Evolutionary conservation across 805 yeast genomes (phyloP).

Genomic region (Metschnikowia proteae): DNA sequence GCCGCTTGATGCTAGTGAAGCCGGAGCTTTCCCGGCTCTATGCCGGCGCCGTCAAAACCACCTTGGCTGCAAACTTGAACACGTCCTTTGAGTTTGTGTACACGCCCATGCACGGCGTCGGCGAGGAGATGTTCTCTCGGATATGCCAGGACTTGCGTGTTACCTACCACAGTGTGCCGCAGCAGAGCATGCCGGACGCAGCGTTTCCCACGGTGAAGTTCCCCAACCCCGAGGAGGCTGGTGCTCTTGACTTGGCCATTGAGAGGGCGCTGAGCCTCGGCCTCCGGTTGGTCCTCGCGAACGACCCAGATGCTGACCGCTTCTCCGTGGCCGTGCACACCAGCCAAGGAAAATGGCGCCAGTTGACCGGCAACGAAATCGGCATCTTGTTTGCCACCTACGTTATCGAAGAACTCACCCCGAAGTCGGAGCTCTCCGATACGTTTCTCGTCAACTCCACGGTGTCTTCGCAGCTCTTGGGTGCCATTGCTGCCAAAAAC

Average conservation of each 20-base stretch:
- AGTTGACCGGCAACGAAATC: conserved; percentile 86
- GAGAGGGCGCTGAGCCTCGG: conserved; percentile 50
- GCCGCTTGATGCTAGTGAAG: conserved; percentile 39
- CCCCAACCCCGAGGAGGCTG: conserved; percentile 95
- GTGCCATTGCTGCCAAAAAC: conserved; percentile 57
- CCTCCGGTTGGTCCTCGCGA: conserved; percentile 66
- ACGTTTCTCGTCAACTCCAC: conserved; percentile 77
- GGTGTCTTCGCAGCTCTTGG: conserved; percentile 82
- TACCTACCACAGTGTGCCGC: conserved; percentile 44
- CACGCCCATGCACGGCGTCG: conserved; percentile 97
- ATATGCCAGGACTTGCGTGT: conserved; percentile 37
- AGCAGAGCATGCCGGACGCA: conserved; percentile 79
- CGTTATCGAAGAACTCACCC: conserved; percentile 36
- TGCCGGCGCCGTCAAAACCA: conserved; percentile 20
- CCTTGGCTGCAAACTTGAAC: conserved; percentile 29
- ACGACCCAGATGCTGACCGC: conserved; percentile 97
- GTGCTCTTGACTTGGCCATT: conserved; percentile 78
- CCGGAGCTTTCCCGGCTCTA: conserved; percentile 43
- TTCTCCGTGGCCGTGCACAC: conserved; percentile 72
- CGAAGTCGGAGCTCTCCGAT: conserved; percentile 24
- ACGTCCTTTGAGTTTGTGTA: conserved; percentile 57
- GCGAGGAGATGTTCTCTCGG: conserved; percentile 54
- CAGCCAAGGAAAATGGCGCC: conserved; percentile 54
- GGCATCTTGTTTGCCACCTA: conserved; percentile 80
- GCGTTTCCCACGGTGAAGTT: conserved; percentile 79